These are phyloP conservation scores for Violaceomyces palustris DNA, from an alignment of 1,284 basidiomycete genomes.

Conservation along the genomic window DNA sequence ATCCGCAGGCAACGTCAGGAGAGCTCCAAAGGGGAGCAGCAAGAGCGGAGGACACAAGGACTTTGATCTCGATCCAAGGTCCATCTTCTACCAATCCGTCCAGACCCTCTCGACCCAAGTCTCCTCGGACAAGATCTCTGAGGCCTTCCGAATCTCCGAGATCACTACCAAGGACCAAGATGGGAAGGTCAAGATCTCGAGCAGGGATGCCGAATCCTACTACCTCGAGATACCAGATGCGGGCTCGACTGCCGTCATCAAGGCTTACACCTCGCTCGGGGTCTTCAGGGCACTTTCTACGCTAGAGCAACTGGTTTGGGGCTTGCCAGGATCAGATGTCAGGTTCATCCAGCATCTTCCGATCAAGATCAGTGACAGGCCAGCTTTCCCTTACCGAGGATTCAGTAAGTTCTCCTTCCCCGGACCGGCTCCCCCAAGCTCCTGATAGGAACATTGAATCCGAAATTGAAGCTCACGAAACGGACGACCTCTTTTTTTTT, in stretches of 20 bases:
- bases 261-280: constrained; percentile 69
- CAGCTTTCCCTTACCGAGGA: constrained; percentile 60
- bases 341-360: constrained; percentile 57
- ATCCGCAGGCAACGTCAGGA: background rate
- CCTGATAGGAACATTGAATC: too few species aligned
- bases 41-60: constrained; percentile 3
- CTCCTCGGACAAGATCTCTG: constrained; percentile 5
- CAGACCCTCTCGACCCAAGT: constrained; percentile 5
- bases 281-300: constrained; percentile 75
- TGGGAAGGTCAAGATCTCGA: constrained; percentile 5
- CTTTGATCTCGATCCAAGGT: background rate
- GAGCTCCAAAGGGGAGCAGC: constrained; percentile 2
- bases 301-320: constrained; percentile 64
- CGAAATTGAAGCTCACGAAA: too few species aligned
- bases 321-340: background rate
- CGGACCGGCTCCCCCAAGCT: background rate
- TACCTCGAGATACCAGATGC: constrained; percentile 62
- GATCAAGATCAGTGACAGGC: constrained; percentile 53
- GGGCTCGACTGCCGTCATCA: constrained; percentile 62
- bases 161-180: too few species aligned
- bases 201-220: constrained; percentile 61
- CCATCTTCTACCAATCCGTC: constrained; percentile 15
- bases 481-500: too few species aligned
- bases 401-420: constrained; percentile 54
- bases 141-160: constrained; percentile 4